phyloP scores from a whole-genome alignment of 805 yeast species.

The Saccharomycodes ludwigii region DNA sequence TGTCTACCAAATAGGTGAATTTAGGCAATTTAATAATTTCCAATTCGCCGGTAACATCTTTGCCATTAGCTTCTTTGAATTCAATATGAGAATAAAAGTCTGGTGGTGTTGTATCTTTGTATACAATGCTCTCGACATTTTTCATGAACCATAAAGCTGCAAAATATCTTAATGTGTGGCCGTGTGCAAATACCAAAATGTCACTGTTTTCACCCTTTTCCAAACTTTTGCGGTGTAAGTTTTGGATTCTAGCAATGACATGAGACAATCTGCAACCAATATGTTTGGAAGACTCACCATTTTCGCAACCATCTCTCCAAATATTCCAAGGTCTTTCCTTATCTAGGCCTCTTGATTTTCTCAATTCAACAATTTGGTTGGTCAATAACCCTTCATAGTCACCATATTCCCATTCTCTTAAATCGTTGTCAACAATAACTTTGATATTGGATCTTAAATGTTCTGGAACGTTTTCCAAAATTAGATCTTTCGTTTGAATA shows the following conservation, averaged over 20 bases:
- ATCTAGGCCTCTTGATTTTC: conserved; percentile 48
- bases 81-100: not conserved
- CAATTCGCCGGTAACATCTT: conserved; percentile 19
- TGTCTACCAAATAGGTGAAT: conserved; percentile 28
- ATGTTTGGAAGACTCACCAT: conserved; percentile 62
- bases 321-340: conserved; percentile 52
- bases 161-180: conserved; percentile 82
- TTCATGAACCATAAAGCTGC: conserved; percentile 73
- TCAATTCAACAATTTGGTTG: conserved; percentile 46
- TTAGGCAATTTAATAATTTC: conserved; percentile 23
- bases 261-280: conserved; percentile 64
- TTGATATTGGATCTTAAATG: conserved; percentile 31
- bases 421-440: conserved; percentile 45
- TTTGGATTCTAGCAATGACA: conserved; percentile 51
- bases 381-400: conserved; percentile 83
- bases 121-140: too few species aligned
- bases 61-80: conserved; percentile 12
- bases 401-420: conserved; percentile 95
- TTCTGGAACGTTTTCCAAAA: conserved; percentile 38
- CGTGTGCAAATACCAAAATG: conserved; percentile 79
- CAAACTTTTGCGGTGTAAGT: conserved; percentile 43
- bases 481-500: conserved; percentile 53
- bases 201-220: conserved; percentile 47
- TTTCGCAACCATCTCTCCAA: conserved; percentile 90
- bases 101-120: too few species aligned